These are phyloP conservation scores for Linnemannia exigua DNA, from an alignment of 192 early-diverging fungal species.

Conservation along the genomic window DNA sequence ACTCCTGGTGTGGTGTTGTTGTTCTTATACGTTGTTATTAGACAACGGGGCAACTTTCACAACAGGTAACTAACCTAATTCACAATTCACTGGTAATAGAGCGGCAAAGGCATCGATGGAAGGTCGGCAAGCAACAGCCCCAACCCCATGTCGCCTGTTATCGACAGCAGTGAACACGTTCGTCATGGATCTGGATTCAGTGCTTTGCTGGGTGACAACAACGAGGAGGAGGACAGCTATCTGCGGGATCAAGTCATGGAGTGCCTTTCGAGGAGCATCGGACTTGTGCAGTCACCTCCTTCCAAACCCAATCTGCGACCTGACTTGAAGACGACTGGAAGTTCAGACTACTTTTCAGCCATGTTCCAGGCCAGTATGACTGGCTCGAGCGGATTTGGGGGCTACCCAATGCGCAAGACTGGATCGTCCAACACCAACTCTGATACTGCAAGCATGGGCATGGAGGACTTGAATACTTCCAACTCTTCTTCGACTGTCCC, in stretches of 20 bases:
- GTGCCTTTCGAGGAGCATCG: slow-evolving; percentile 74
- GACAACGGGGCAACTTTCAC: neutral
- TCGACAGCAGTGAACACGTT: slow-evolving; percentile 38
- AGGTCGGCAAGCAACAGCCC: slow-evolving; percentile 16
- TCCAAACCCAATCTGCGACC: slow-evolving; percentile 21
- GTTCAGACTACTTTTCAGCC: slow-evolving; percentile 53
- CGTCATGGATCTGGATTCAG: slow-evolving; percentile 57
- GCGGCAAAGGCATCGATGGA: slow-evolving; percentile 5
- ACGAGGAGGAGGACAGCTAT: slow-evolving; percentile 68
- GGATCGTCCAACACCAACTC: slow-evolving; percentile 43
- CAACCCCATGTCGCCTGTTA: slow-evolving; percentile 26
- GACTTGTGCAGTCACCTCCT: slow-evolving; percentile 51
- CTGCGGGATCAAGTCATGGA: slow-evolving; percentile 73
- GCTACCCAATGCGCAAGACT: slow-evolving; percentile 38
- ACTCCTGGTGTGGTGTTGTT: neutral
- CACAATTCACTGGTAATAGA: slow-evolving; percentile 2
- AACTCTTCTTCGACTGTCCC: slow-evolving; percentile 42
- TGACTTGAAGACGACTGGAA: slow-evolving; percentile 37
- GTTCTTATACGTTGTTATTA: neutral
- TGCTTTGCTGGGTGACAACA: slow-evolving; percentile 56
- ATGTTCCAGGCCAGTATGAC: slow-evolving; percentile 48
- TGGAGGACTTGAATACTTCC: slow-evolving; percentile 37
- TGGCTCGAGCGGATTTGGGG: slow-evolving; percentile 8
- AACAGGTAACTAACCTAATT: no score
- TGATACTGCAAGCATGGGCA: slow-evolving; percentile 17